phyloP scores from a whole-genome alignment of 768 basidiomycete species.

The Lactarius quietus region DNA sequence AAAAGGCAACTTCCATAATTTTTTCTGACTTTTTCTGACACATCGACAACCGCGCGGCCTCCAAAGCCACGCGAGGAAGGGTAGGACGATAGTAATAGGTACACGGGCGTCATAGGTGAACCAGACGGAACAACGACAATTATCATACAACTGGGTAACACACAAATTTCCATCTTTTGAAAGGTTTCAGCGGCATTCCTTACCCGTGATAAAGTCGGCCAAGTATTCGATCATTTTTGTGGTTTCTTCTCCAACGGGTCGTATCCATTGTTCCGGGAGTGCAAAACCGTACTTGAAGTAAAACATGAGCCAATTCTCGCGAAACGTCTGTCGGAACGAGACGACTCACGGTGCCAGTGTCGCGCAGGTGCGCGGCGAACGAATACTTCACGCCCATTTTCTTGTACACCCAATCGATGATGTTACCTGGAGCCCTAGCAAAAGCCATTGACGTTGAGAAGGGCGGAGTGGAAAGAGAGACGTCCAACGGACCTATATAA shows the following conservation, averaged over 20 bases:
- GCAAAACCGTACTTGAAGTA: constrained; percentile 68
- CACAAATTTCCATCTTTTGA: neutral
- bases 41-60: neutral
- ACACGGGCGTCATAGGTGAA: neutral
- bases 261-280: constrained; percentile 66
- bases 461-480: neutral
- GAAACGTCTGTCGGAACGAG: no score
- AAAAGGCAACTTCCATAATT: neutral
- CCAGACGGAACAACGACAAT: neutral
- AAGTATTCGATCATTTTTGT: constrained; percentile 61
- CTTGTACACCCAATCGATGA: constrained; percentile 65
- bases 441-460: constrained; percentile 1
- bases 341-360: constrained; percentile 61
- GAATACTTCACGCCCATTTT: constrained; percentile 55
- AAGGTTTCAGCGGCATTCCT: constrained; percentile 27
- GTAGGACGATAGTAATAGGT: neutral
- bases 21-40: neutral
- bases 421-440: constrained; percentile 52
- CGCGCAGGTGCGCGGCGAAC: constrained; percentile 61
- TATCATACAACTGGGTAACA: neutral
- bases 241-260: constrained; percentile 78
- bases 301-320: constrained; percentile 3
- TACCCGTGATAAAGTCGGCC: constrained; percentile 56
- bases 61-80: neutral
- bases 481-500: constrained; percentile 41